Percentiles rank a stretch among this genome's conserved stretches.
These are phyloP conservation scores for Cutaneotrichosporon sp. DNA, from an alignment of 1,284 basidiomycete genomes.

Conservation along the genomic window DNA sequence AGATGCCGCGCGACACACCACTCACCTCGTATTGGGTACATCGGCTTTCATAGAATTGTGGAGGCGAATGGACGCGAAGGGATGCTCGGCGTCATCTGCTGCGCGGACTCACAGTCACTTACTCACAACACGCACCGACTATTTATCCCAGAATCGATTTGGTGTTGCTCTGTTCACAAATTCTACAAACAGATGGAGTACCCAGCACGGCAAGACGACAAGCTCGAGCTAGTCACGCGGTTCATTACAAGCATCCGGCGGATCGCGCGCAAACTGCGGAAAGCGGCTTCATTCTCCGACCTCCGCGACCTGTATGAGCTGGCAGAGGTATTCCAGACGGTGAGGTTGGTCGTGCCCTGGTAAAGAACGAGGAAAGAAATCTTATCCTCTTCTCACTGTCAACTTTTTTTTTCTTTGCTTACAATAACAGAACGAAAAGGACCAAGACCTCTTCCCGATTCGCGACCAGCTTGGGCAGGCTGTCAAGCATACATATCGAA, in stretches of 20 bases:
- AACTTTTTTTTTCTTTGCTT: neutral
- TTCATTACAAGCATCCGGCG: neutral
- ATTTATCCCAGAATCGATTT: too few relatives aligned
- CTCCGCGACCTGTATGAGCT: neutral
- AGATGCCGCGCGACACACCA: too few relatives aligned
- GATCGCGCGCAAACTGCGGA: neutral
- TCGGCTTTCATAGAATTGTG: too few relatives aligned
- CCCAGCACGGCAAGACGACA: neutral
- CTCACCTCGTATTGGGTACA: too few relatives aligned
- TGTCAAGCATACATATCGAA: neutral
- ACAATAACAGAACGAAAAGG: neutral
- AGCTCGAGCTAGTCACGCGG: constrained; percentile 1
- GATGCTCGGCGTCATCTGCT: too few relatives aligned
- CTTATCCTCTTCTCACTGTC: too few relatives aligned
- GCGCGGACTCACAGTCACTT: too few relatives aligned
- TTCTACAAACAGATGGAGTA: too few relatives aligned
- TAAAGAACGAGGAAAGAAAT: too few relatives aligned
- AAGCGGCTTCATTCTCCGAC: neutral
- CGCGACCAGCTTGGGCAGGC: neutral
- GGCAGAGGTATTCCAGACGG: neutral
- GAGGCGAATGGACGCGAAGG: too few relatives aligned
- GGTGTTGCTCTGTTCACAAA: too few relatives aligned
- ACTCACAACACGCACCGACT: too few relatives aligned
- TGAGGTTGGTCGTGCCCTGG: neutral
- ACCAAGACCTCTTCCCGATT: neutral